These are phyloP conservation scores for Musa acuminata DNA, from an alignment of 176 grass and related monocot species.

Conservation along the genomic window DNA sequence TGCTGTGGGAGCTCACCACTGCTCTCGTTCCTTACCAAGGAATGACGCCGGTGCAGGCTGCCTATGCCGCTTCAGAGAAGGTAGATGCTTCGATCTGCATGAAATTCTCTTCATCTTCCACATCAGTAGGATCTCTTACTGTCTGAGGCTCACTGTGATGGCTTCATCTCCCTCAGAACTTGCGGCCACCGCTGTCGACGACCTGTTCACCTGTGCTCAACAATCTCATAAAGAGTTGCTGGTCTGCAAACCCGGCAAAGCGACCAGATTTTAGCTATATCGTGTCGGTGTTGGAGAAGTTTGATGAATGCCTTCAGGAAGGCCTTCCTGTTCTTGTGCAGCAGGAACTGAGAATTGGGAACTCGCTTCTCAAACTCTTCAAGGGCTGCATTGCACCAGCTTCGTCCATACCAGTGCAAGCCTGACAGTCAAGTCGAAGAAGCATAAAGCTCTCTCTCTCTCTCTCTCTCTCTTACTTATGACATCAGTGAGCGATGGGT, in stretches of 20 bases:
- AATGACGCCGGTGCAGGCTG: constrained; percentile 96
- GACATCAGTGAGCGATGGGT: too few species aligned
- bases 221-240: constrained; percentile 81
- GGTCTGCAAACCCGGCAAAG: constrained; percentile 70
- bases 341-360: constrained; percentile 66
- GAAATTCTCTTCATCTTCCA: neutral
- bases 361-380: constrained; percentile 50
- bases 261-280: constrained; percentile 92
- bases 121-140: neutral
- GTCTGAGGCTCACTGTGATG: neutral
- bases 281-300: constrained; percentile 86
- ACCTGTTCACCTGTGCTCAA: constrained; percentile 77
- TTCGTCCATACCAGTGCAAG: constrained; percentile 50
- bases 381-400: constrained; percentile 56
- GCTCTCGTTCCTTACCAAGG: constrained; percentile 89
- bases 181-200: constrained; percentile 66
- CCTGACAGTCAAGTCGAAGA: constrained; percentile 2
- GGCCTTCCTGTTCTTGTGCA: constrained; percentile 61
- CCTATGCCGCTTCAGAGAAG: constrained; percentile 84
- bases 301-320: constrained; percentile 71
- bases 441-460: too few species aligned
- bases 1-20: constrained; percentile 96
- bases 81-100: constrained; percentile 13
- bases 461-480: too few species aligned
- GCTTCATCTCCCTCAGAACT: constrained; percentile 37